Conservation (phyloP, 257 asterid species). For the Nicotiana otophora region DNA sequence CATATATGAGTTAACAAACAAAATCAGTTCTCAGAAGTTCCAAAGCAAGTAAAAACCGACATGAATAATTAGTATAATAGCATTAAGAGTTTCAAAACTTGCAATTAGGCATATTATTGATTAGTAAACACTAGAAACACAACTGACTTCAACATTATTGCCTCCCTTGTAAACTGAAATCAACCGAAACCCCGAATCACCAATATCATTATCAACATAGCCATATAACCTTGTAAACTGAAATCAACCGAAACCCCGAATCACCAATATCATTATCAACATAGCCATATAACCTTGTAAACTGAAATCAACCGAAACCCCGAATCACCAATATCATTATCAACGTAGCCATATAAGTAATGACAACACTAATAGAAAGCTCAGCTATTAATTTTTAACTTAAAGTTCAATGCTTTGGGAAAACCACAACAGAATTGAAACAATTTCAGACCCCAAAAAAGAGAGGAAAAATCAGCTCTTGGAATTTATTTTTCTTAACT, state of each 20-base stretch:
- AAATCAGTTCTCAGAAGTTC: not conserved
- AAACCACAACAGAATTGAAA: not conserved
- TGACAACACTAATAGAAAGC: not conserved
- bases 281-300: too few relatives aligned
- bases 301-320: not conserved
- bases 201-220: not conserved
- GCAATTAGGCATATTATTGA: not conserved
- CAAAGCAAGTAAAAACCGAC: not conserved
- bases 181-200: not conserved
- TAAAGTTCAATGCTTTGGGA: not conserved
- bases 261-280: not conserved
- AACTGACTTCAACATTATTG: not conserved
- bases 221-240: not conserved
- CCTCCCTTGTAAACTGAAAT: not conserved
- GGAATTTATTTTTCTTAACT: not conserved
- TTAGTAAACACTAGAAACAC: not conserved
- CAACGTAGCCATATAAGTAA: not conserved
- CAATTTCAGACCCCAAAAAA: not conserved
- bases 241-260: not conserved
- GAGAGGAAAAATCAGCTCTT: not conserved
- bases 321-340: not conserved
- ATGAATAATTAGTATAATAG: not conserved
- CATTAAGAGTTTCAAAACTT: not conserved
- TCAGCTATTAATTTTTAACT: not conserved
- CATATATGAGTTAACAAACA: not conserved